Evolutionary conservation across 1,139 yeast genomes (phyloP), one percentile per base, ranked within the genome.

Genomic region (Casaregolazyma suthepensis): DNA sequence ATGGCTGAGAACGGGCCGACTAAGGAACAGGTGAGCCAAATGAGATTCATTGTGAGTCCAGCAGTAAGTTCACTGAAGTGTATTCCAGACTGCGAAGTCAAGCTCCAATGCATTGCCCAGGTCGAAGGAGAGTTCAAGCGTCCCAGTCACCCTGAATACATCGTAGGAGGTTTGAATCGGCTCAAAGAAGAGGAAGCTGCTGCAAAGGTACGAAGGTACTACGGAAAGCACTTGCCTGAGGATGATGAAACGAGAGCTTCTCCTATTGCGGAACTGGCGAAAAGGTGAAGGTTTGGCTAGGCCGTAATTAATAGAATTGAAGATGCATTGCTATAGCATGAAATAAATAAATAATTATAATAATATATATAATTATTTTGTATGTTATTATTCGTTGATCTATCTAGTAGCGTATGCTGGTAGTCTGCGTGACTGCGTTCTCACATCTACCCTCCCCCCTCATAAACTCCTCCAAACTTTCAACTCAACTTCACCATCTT

Each of bases 401-500:
- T n/a, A n/a, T n/a, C n/a, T n/a, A n/a, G n/a, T n/a, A n/a, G n/a
- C n/a, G n/a, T n/a, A n/a, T 12, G 37, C 5, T 31, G 44, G 37
- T 31, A 23, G 35, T 47, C 44, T 38, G 23, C 17, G 42, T 29
- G 40, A n/a, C 48, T 37, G 42, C 35, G 45, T 15, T 15, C 50
- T 45, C 38, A 44, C 9, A 44, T 18, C n/a, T 45, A 31, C 48
- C 18, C 49, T 12, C 35, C 7, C 13, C 35, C 10, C 46, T 23
- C 17, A 13, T 31, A 12, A 19, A n/a, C 48, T 18, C 48, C 23
- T 19, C 42, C 17, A 31, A 26, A 19, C 38, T 45, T 20, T 29
- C 40, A 37, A 40, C 42, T 29, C 40, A 40, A 48, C 42, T 42
- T 42, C 45, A 48, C 45, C 44, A 23, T 20, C 50, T 29, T 49